A percentile compares a stretch with the other conserved stretches of the same genome.
Evolutionary conservation across 768 basidiomycete species (phyloP).

Genomic region (Brasilioporus rufonigricans): DNA sequence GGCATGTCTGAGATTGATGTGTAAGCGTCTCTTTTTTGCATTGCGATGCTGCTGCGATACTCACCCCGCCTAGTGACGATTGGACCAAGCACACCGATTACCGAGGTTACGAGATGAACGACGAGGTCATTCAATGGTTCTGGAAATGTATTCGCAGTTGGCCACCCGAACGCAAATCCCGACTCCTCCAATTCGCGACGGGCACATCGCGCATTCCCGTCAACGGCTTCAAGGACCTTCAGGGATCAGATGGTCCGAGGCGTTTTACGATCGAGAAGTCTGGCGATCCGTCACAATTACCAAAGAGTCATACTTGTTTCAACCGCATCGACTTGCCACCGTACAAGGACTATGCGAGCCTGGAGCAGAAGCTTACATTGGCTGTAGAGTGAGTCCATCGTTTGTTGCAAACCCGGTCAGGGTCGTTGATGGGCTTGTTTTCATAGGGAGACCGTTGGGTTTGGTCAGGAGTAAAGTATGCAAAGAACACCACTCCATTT

Average conservation of each 20-base stretch:
- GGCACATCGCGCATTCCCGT: conserved; percentile 97
- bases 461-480: conserved; percentile 79
- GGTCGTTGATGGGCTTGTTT: conserved; percentile 14
- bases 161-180: conserved; percentile 98
- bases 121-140: conserved; percentile 99
- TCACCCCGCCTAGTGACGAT: conserved; percentile 61
- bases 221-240: conserved; percentile 97
- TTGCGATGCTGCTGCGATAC: neutral
- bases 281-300: conserved; percentile 93
- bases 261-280: conserved; percentile 99
- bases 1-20: conserved; percentile 99
- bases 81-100: conserved; percentile 99
- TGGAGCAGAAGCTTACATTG: conserved; percentile 93
- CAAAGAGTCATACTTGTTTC: conserved; percentile 97
- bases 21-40: conserved; percentile 48
- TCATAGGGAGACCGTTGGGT: conserved; percentile 85
- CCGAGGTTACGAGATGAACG: conserved; percentile 91
- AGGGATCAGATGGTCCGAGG: conserved; percentile 95
- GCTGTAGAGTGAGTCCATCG: conserved; percentile 78
- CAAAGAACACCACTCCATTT: conserved; percentile 12
- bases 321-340: conserved; percentile 96
- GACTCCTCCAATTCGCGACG: conserved; percentile 93
- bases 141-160: conserved; percentile 98
- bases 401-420: conserved; percentile 4
- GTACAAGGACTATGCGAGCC: conserved; percentile 90